A percentile compares a stretch with the other conserved stretches of the same genome.
phyloP scores from a whole-genome alignment of 1,284 basidiomycete genomes.

The Omphalotus olearius region DNA sequence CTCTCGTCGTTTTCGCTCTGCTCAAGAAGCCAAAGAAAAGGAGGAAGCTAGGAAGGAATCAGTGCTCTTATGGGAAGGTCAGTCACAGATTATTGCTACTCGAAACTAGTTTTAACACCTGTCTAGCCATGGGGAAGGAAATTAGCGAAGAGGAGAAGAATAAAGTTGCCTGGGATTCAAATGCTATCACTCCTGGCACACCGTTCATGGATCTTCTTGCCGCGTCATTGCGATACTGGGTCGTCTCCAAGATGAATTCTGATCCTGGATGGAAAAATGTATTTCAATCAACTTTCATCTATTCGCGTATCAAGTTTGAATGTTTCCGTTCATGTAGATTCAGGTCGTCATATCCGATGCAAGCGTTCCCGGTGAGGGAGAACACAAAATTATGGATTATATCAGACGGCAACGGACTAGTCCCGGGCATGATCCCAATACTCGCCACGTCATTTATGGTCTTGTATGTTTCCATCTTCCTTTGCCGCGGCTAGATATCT shows the following conservation, averaged over 20 bases:
- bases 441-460: constrained; percentile 96
- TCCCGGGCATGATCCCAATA: constrained; percentile 91
- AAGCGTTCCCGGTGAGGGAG: constrained; percentile 96
- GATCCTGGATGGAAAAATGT: constrained; percentile 96
- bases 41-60: constrained; percentile 82
- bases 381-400: constrained; percentile 99
- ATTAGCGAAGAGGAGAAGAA: constrained; percentile 83
- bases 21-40: constrained; percentile 94
- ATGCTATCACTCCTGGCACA: constrained; percentile 98
- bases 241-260: constrained; percentile 90
- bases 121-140: constrained; percentile 83
- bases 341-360: constrained; percentile 98
- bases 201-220: constrained; percentile 98
- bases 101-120: not conserved
- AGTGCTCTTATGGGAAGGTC: constrained; percentile 84
- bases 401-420: constrained; percentile 90
- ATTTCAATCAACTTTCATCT: constrained; percentile 14
- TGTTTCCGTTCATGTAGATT: constrained; percentile 43
- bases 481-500: constrained; percentile 11
- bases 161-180: constrained; percentile 93
- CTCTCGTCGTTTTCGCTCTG: constrained; percentile 90
- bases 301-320: constrained; percentile 1
- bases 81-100: not conserved
- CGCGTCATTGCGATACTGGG: constrained; percentile 91
- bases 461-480: constrained; percentile 51